These are phyloP conservation scores for Phycomyces blakesleeanus DNA, from an alignment of 192 early-diverging fungal genomes.

Conservation along the genomic window DNA sequence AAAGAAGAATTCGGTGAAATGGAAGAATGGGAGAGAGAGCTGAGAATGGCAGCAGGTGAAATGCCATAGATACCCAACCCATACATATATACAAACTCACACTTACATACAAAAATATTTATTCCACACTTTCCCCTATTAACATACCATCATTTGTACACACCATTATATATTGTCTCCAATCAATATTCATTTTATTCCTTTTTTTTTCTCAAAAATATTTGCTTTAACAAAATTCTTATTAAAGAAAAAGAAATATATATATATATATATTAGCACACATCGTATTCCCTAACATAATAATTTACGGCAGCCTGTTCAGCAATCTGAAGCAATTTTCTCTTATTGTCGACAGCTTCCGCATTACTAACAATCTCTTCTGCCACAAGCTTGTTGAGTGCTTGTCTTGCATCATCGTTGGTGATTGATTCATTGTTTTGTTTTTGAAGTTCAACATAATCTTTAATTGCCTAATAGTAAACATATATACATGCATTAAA, in stretches of 20 bases:
- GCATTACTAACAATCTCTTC: conserved; percentile 3
- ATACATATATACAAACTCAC: no score
- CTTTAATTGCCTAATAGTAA: conserved; percentile 15
- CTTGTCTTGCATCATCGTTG: conserved; percentile 3
- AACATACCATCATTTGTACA: neutral
- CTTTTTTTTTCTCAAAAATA: no score
- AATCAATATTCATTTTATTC: no score
- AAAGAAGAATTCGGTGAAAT: conserved; percentile 19
- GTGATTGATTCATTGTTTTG: conserved; percentile 2
- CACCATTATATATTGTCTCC: no score
- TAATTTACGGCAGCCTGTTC: conserved; percentile 14
- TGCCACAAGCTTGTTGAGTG: neutral
- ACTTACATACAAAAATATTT: no score
- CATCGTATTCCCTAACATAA: conserved; percentile 22
- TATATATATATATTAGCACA: neutral
- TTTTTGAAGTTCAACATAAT: conserved; percentile 13
- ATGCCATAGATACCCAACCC: neutral
- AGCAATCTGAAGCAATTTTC: conserved; percentile 9
- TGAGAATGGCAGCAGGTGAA: conserved; percentile 22
- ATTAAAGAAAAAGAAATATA: no score
- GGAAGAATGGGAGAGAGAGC: conserved; percentile 40
- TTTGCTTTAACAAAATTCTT: no score
- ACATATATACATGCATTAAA: neutral
- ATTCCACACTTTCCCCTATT: neutral
- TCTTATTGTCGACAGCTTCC: neutral